These are phyloP conservation scores for Diatrype stigma DNA, from an alignment of 2,329 filamentous ascomycete species.

Conservation along the genomic window DNA sequence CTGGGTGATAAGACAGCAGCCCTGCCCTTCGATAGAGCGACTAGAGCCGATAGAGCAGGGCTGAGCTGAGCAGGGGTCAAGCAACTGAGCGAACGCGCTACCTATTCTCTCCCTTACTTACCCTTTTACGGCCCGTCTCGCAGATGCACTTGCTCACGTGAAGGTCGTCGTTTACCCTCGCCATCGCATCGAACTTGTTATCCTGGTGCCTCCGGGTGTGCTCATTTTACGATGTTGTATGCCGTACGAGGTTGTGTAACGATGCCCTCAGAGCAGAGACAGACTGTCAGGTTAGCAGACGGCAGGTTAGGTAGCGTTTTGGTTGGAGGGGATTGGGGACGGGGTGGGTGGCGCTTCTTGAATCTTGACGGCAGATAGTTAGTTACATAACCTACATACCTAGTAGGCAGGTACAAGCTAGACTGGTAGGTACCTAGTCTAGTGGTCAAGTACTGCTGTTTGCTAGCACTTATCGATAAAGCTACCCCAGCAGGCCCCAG, in stretches of 20 bases:
- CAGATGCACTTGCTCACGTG: conserved; percentile 17
- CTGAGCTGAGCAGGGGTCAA: not conserved
- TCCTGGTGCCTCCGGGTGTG: not conserved
- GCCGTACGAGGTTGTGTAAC: not conserved
- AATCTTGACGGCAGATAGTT: too few species aligned
- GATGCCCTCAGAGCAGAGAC: not conserved
- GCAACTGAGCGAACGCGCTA: too few species aligned
- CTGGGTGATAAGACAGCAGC: too few species aligned
- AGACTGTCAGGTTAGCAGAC: too few species aligned
- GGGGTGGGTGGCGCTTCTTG: too few species aligned
- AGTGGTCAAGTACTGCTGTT: not conserved
- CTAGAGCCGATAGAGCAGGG: not conserved
- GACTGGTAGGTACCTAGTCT: not conserved
- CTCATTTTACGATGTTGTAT: not conserved
- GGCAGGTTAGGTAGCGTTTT: not conserved
- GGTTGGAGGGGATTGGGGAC: not conserved
- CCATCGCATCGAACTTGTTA: conserved; percentile 14
- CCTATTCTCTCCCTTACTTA: conserved; percentile 11
- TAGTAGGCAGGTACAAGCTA: not conserved
- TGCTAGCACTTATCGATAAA: not conserved
- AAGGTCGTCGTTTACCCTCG: conserved; percentile 12
- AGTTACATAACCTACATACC: too few species aligned
- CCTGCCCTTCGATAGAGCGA: not conserved
- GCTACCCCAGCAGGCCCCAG: not conserved
- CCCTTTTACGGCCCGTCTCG: conserved; percentile 21